Evolutionary conservation across 441 rosid genomes (phyloP).

Genomic region (Adansonia grandidieri): DNA sequence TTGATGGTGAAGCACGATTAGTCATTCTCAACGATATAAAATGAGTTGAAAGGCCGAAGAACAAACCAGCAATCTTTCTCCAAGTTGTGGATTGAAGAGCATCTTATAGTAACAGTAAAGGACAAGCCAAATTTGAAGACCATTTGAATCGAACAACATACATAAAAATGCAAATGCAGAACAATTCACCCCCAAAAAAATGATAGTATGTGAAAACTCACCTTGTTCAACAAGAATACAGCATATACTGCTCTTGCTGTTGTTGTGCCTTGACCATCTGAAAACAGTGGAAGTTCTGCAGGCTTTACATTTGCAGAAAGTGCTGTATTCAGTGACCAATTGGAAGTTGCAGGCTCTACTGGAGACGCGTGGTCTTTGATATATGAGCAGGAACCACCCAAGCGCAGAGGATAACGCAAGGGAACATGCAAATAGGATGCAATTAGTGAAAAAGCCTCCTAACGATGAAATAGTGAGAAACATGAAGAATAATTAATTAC

Average conservation of each 20-base stretch:
- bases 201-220: slow-evolving; percentile 27
- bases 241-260: slow-evolving; percentile 85
- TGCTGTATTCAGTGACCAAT: slow-evolving; percentile 39
- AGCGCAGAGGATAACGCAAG: slow-evolving; percentile 69
- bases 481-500: slow-evolving; percentile 18
- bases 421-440: slow-evolving; percentile 77
- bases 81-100: background rate
- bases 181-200: background rate
- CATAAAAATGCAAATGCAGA: background rate
- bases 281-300: slow-evolving; percentile 81
- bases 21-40: background rate
- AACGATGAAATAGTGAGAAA: slow-evolving; percentile 1
- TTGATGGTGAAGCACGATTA: background rate
- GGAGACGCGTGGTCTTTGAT: slow-evolving; percentile 75
- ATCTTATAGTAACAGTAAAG: background rate
- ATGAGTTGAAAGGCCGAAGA: background rate
- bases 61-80: background rate
- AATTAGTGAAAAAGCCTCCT: slow-evolving; percentile 71
- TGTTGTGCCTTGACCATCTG: slow-evolving; percentile 92
- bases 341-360: slow-evolving; percentile 56
- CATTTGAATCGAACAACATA: background rate
- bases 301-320: slow-evolving; percentile 47
- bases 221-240: slow-evolving; percentile 94
- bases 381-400: slow-evolving; percentile 81
- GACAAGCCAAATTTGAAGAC: background rate